Conservation (phyloP, 352 stramenopile genomes). For the Globisporangium viniferum region DNA sequence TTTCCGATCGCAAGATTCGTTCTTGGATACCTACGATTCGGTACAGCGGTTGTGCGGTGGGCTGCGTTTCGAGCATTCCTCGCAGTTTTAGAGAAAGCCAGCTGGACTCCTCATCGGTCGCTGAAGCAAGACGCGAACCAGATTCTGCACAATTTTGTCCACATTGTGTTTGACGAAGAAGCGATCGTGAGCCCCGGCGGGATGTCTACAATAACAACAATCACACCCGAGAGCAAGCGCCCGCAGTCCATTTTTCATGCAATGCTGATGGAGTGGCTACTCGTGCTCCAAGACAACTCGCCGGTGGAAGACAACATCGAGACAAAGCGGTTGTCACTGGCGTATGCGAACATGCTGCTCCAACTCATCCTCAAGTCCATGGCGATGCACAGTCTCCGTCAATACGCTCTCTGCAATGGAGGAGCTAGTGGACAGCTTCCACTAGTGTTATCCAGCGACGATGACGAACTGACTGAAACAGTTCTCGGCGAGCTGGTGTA, state of each 20-base stretch:
- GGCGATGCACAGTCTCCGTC: conserved; percentile 34
- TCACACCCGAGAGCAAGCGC: conserved; percentile 4
- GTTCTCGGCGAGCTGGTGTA: conserved; percentile 42
- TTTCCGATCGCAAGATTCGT: conserved; percentile 44
- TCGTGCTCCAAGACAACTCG: conserved; percentile 42
- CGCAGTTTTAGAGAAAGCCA: conserved; percentile 54
- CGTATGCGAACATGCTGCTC: conserved; percentile 50
- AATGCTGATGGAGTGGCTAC: conserved; percentile 51
- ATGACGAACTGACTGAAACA: conserved; percentile 42
- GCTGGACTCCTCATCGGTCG: conserved; percentile 36
- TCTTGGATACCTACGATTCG: conserved; percentile 49
- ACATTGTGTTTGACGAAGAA: conserved; percentile 56
- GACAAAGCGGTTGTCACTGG: conserved; percentile 44
- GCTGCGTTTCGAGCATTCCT: conserved; percentile 58
- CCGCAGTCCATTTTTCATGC: conserved; percentile 35
- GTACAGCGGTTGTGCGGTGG: conserved; percentile 34
- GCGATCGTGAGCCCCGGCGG: conserved; percentile 15
- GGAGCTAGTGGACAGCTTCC: conserved; percentile 10
- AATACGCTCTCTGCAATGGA: not conserved
- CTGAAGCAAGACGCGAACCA: conserved; percentile 40
- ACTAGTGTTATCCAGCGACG: conserved; percentile 16
- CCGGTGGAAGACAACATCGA: conserved; percentile 35
- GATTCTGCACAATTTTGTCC: conserved; percentile 50
- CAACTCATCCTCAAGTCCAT: conserved; percentile 72
- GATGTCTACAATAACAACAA: not conserved